Base-by-base conservation (phyloP, 1,284 basidiomycete species). In the Tilletia setariae region DNA sequence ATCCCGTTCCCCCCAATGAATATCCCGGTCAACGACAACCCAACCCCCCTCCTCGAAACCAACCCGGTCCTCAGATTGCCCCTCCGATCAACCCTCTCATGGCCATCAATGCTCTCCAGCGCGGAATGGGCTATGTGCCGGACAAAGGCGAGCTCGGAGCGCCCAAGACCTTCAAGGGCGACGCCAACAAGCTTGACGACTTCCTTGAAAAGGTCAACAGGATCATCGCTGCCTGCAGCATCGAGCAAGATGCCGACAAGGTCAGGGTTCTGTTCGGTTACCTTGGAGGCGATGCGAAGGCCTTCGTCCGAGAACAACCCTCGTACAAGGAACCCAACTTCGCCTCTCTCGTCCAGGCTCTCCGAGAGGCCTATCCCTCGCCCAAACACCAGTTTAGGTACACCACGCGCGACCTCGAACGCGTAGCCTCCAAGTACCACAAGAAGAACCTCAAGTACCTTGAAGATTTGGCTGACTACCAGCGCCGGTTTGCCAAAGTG, bases 351-450 rank as follows among this genome's bases (percentile, higher is more conserved):
- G 9, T 49, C 8, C 25, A 19, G n/a, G 47, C 47, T 8, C 19
- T 19, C 8, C 19, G 47, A 11, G 19, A 19, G 8, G 19, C 19
- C 9, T 49, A 49, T 19, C 47, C 47, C 19, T 15, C 47, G 8
- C 47, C n/a, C 47, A 49, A 49, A 49, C 47, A 49, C 47, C 8
- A n/a, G 47, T 49, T 49, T 23, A 49, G 25, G 19, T 49, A 49
- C 47, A 49, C 47, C 13, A 11, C 47, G n/a, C 7, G 13, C 13
- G 47, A 49, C 47, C 47, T 49, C 9, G 47, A 49, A 11, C 9
- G n/a, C 13, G 19, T 49, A 7, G 47, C 47, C n/a, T 7, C 9
- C 8, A 11, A 23, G 19, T 49, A 19, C n/a, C 47, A n/a, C 47
- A 49, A 49, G 19, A 49, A 49, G 19, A 8, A 19, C n/a, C 8